Percentiles rank a stretch among this genome's conserved stretches.
phyloP scores from a whole-genome alignment of 441 rosid genomes.

The Manihot esculenta region DNA sequence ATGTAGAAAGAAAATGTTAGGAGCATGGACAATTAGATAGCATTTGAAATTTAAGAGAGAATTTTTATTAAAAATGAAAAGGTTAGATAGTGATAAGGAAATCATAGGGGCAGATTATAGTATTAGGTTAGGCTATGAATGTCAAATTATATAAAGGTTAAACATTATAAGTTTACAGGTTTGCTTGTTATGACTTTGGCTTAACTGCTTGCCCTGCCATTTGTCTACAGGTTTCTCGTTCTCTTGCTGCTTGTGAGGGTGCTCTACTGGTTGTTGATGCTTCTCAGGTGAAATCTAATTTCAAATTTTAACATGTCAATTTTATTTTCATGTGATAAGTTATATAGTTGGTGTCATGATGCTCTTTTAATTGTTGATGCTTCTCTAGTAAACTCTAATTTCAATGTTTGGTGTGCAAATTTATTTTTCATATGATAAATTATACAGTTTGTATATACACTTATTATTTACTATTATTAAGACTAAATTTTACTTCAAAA shows the following conservation, averaged over 20 bases:
- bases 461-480: not conserved
- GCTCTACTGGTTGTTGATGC: constrained; percentile 99
- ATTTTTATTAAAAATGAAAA: not conserved
- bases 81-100: not conserved
- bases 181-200: constrained; percentile 10
- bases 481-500: not conserved
- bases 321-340: not conserved
- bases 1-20: not conserved
- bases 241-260: constrained; percentile 99
- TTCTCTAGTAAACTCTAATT: constrained; percentile 65
- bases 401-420: not conserved
- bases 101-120: not conserved
- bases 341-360: constrained; percentile 32
- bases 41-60: not conserved
- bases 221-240: constrained; percentile 78
- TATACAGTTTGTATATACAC: not conserved
- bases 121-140: not conserved
- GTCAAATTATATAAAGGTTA: constrained; percentile 1
- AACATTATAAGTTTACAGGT: not conserved
- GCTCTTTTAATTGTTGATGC: constrained; percentile 99
- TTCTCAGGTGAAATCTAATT: constrained; percentile 67
- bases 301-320: not conserved
- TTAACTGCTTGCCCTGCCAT: not conserved
- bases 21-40: not conserved
- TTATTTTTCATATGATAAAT: not conserved